phyloP scores from a whole-genome alignment of 805 yeast species.

The Hanseniaspora mollemarum region DNA sequence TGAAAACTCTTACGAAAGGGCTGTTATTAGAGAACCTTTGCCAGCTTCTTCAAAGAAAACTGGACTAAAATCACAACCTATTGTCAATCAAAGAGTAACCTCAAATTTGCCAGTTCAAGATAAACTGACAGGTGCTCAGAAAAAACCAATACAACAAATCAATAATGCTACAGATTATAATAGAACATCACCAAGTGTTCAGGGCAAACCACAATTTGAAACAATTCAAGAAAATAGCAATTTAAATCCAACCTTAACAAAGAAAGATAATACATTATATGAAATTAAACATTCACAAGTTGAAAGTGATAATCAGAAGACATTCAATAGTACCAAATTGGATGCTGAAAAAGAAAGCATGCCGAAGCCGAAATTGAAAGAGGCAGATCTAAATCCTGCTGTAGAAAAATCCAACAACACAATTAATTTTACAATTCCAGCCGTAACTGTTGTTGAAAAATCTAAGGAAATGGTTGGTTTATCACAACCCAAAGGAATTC shows the following conservation, averaged over 20 bases:
- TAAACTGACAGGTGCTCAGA: not conserved
- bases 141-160: not conserved
- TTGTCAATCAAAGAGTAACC: not conserved
- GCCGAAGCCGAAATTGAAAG: no score
- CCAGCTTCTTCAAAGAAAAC: not conserved
- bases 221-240: constrained; percentile 1
- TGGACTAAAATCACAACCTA: constrained; percentile 4
- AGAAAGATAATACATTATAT: not conserved
- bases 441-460: no score
- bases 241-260: not conserved
- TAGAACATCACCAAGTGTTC: constrained; percentile 13
- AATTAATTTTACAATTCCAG: no score
- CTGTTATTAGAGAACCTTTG: constrained; percentile 19
- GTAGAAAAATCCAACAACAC: no score
- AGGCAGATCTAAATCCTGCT: no score
- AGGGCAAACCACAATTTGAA: constrained; percentile 11
- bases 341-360: no score
- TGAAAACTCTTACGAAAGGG: constrained; percentile 30
- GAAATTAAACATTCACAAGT: no score
- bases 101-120: constrained; percentile 6
- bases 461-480: not conserved
- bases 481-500: not conserved
- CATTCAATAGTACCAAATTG: no score
- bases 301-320: no score
- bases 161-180: not conserved